Base-by-base conservation (phyloP, 1,284 basidiomycete genomes). In the Anthracocystis setariae region DNA sequence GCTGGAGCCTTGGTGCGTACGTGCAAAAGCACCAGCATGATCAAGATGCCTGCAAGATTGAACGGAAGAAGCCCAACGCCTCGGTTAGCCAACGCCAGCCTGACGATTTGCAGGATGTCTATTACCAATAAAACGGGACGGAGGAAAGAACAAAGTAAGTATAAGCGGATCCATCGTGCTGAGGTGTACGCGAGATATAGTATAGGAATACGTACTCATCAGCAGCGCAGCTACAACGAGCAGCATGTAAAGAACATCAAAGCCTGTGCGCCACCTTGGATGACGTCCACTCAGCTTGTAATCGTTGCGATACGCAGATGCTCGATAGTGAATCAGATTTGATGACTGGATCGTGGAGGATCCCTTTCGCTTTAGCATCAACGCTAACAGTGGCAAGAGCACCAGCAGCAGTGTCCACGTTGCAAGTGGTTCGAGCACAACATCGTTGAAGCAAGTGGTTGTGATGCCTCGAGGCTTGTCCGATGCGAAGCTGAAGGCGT, bases 401-500 rank as follows among this genome's bases (percentile, higher is more conserved):
- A 64, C 54, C 13, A 76, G 17, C 15, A 76, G 27, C 27, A 73
- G 38, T 25, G 67, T 32, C 75, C 73, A 77, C 3, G 69, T 69
- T 20, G 73, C 73, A 21, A 77, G 48, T 2, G 75, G 75, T 20
- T 66, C 73, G 23, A 77, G 60, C 15, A 77, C 57, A 3, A 70
- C 70, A 38, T 77, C 75, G 51, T 72, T 64, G 53, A 77, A 75
- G 73, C 75, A 77, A 10, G 66, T 75, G 18, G 55, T 56, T 3
- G 67, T 66, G 18, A 72, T 44, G 37, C 59, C 53, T 18, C 40
- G 33, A 13, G 44, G 23, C 46, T 44, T 33, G 46, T 42, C 33
- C 13, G 70, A 73, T 8, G 58, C 54, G 38, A 76, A 73, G n/a
- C 29, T 46, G 35, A 55, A 66, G 2, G 23, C 21, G 48, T 66